phyloP scores from a whole-genome alignment of 208 protist genomes.

The Histomonas meleagridis region DNA sequence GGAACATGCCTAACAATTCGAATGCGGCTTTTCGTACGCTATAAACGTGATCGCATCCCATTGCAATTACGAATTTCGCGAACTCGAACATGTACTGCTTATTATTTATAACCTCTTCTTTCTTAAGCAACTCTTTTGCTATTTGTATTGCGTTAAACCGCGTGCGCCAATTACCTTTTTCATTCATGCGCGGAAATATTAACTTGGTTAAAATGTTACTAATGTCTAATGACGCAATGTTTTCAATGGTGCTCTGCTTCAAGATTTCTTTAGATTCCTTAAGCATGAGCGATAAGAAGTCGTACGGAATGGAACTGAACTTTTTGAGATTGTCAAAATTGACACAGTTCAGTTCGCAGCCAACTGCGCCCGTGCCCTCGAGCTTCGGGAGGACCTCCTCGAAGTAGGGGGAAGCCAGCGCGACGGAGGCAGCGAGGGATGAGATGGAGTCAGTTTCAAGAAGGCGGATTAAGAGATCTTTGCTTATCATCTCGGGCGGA shows the following conservation, averaged over 20 bases:
- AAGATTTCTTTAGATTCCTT: neutral
- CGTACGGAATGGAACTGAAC: neutral
- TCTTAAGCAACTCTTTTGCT: neutral
- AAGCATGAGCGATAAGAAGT: neutral
- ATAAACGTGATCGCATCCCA: neutral
- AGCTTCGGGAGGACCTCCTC: neutral
- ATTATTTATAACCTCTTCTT: neutral
- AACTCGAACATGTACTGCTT: neutral
- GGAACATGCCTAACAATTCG: neutral
- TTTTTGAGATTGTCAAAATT: neutral
- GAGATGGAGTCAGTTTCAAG: neutral
- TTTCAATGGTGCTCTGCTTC: neutral
- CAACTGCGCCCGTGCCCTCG: neutral
- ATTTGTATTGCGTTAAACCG: neutral
- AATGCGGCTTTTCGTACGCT: neutral
- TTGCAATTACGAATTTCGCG: neutral
- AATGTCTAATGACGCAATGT: neutral
- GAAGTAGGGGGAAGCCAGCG: neutral
- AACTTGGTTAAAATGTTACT: neutral
- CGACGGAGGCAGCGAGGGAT: neutral
- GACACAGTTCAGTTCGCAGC: neutral
- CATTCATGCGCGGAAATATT: neutral
- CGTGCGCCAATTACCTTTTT: neutral
- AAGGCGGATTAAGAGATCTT: neutral
- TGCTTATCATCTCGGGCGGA: neutral